Percentiles rank a stretch among this genome's conserved stretches.
Conservation (phyloP, 345 rosid genomes). For the Brassica cretica region DNA sequence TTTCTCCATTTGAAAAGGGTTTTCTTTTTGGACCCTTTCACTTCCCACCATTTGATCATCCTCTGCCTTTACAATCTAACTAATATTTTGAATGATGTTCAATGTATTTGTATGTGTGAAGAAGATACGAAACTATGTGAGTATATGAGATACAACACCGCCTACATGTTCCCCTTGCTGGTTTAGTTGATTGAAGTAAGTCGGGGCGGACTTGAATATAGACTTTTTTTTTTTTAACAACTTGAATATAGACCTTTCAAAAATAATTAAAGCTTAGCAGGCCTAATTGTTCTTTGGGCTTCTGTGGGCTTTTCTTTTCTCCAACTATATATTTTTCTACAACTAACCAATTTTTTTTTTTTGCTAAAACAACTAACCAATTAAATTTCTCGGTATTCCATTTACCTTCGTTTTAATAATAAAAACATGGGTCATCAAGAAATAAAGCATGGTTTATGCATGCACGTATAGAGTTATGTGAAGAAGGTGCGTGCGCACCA, state of each 20-base stretch:
- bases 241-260: background rate
- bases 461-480: slow-evolving; percentile 34
- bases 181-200: background rate
- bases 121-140: background rate
- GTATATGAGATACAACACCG: slow-evolving; percentile 18
- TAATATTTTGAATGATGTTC: background rate
- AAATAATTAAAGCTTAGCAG: background rate
- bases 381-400: background rate
- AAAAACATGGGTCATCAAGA: background rate
- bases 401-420: background rate
- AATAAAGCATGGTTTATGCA: slow-evolving; percentile 35
- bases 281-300: slow-evolving; percentile 15
- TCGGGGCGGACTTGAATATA: background rate
- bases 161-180: slow-evolving; percentile 26
- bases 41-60: slow-evolving; percentile 19
- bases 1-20: slow-evolving; percentile 29
- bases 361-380: background rate
- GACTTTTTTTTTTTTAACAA: background rate
- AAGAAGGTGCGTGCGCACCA: slow-evolving; percentile 37
- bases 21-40: slow-evolving; percentile 21
- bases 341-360: no score
- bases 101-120: slow-evolving; percentile 23
- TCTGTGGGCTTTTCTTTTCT: background rate
- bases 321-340: background rate
- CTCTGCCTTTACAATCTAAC: background rate